phyloP scores from a whole-genome alignment of 2,329 filamentous ascomycete genomes.

The Thermothelomyces thermophilus region DNA sequence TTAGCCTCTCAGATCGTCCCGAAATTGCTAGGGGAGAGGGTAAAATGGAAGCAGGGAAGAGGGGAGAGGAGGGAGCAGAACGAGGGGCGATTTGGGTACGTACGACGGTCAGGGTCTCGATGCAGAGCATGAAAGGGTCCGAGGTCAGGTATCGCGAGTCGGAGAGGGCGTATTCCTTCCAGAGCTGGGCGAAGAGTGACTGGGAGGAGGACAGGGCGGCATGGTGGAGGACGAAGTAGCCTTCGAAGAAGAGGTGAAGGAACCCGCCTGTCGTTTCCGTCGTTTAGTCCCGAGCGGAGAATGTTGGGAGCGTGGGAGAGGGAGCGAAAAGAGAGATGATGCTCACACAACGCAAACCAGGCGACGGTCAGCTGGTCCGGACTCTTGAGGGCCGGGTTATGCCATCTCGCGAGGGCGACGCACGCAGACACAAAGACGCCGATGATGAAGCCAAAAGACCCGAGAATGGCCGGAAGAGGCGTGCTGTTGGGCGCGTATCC shows the following conservation, averaged over 20 bases:
- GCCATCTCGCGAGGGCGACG: conserved; percentile 27
- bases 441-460: conserved; percentile 34
- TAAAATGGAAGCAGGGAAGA: neutral
- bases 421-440: conserved; percentile 32
- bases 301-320: too few species aligned
- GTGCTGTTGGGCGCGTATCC: conserved; percentile 41
- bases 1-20: too few species aligned
- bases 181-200: conserved; percentile 73
- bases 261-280: conserved; percentile 45
- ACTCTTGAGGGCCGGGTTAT: conserved; percentile 29
- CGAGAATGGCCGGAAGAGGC: conserved; percentile 34
- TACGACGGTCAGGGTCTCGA: conserved; percentile 77
- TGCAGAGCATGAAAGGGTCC: conserved; percentile 78
- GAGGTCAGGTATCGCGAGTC: conserved; percentile 82
- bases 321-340: neutral
- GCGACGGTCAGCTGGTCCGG: conserved; percentile 40
- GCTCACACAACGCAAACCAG: conserved; percentile 52
- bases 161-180: conserved; percentile 86
- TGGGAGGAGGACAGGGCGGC: conserved; percentile 58
- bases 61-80: neutral
- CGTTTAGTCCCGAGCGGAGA: conserved; percentile 7
- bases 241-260: conserved; percentile 77
- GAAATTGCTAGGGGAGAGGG: neutral
- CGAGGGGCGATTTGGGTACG: conserved; percentile 25
- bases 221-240: conserved; percentile 72